A percentile compares a stretch with the other conserved stretches of the same genome.
phyloP scores from a whole-genome alignment of 1,284 basidiomycete species.

The Heterobasidion occidentale region DNA sequence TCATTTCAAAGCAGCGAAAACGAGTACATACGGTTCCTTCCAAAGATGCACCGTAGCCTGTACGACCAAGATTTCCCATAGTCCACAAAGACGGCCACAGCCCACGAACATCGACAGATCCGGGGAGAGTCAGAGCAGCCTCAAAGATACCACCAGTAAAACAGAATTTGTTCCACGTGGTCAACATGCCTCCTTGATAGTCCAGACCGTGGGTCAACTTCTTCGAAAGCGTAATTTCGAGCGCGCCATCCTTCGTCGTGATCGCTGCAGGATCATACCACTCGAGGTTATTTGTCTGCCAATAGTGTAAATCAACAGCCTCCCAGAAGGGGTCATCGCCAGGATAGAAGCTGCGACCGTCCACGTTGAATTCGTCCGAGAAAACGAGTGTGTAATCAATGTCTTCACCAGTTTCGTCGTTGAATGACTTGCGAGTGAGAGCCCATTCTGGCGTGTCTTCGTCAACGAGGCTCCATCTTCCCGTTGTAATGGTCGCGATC shows the following conservation, averaged over 20 bases:
- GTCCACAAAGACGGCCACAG: constrained; percentile 39
- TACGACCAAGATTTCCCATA: constrained; percentile 46
- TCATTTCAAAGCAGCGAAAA: neutral
- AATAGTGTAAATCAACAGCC: constrained; percentile 61
- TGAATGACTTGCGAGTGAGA: too few relatives aligned
- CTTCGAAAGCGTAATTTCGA: constrained; percentile 56
- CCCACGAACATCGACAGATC: constrained; percentile 20
- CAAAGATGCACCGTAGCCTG: constrained; percentile 16
- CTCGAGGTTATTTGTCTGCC: constrained; percentile 30
- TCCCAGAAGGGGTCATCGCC: constrained; percentile 27
- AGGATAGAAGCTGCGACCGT: constrained; percentile 48
- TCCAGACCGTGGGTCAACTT: constrained; percentile 24
- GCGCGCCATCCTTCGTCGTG: constrained; percentile 54
- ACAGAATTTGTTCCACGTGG: constrained; percentile 41
- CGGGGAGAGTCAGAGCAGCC: constrained; percentile 2
- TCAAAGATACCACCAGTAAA: constrained; percentile 40
- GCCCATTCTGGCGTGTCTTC: too few relatives aligned
- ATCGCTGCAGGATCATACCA: constrained; percentile 8
- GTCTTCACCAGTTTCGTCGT: too few relatives aligned
- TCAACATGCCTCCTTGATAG: neutral
- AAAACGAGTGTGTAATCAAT: constrained; percentile 37
- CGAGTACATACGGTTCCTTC: constrained; percentile 13
- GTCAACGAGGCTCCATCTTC: too few relatives aligned
- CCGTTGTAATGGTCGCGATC: too few relatives aligned
- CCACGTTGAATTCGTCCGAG: constrained; percentile 62